phyloP scores from a whole-genome alignment of 2,329 filamentous ascomycete species.

The Rhinocladiella mackenziei region DNA sequence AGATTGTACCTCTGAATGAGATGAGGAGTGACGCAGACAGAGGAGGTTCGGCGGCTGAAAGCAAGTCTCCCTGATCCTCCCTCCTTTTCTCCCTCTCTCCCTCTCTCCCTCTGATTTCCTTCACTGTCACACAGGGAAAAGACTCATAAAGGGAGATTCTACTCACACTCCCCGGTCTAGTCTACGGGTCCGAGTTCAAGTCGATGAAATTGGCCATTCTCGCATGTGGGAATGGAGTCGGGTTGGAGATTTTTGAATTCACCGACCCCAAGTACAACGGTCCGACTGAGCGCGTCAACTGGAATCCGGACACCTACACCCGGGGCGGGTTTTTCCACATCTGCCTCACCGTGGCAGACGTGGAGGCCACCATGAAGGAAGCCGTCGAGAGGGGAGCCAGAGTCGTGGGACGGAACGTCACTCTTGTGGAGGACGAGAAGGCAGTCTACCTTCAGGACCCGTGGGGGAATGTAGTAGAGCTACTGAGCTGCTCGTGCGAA shows the following conservation, averaged over 20 bases:
- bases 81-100: too few species aligned
- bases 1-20: not conserved
- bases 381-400: not conserved
- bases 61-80: too few species aligned
- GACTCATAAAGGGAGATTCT: too few species aligned
- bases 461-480: not conserved
- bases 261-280: slow-evolving; percentile 1
- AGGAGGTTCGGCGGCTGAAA: too few species aligned
- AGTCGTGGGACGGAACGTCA: not conserved
- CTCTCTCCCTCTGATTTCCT: too few species aligned
- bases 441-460: not conserved
- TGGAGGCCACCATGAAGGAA: not conserved
- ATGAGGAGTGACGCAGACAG: not conserved
- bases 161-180: too few species aligned
- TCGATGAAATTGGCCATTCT: slow-evolving; percentile 1
- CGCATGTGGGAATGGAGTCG: not conserved
- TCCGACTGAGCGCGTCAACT: not conserved
- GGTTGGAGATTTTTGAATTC: slow-evolving; percentile 3
- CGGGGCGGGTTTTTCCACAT: slow-evolving; percentile 1
- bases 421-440: not conserved
- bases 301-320: not conserved
- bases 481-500: not conserved
- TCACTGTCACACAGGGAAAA: too few species aligned
- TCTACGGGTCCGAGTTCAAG: not conserved
- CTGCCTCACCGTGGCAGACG: slow-evolving; percentile 2